Evolutionary conservation across 2,329 filamentous ascomycete genomes (phyloP), one percentile per base, ranked within the genome.

Genomic region (Tolypocladium nubicola): DNA sequence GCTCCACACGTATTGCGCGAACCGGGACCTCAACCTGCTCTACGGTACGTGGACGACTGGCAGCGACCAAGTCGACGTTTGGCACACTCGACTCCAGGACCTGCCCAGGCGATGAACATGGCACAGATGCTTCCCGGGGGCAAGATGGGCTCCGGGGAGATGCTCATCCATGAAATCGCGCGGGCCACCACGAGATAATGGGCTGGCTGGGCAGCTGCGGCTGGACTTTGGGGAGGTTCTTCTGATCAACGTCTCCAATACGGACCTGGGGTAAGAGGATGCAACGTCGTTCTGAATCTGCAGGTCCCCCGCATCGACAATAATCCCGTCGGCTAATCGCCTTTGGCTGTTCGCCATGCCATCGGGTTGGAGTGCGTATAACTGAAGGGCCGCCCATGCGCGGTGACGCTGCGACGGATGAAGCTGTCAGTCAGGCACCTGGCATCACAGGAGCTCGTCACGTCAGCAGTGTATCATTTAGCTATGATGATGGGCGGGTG

Each of bases 1-100:
- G 84, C 63, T 90, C 1, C 87, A 90, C 63, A 84, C 80, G 0
- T 90, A 89, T 66, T 75, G 75, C 9, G 79, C 85, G 3, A 78
- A 72, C 1, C 76, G 80, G 19, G 73, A 79, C 5, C 71, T 89
- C 1, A 77, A 78, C 14, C 73, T 89, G 3, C 71, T 90, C 3
- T 88, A 89, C 23, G 23, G 23, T 23, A 23, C 64, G 67, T 90
- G n/a, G 87, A 90, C 65, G 87, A 87, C 6, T 86, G 75, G 80
- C 81, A 2, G 87, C 85, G 0, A 87, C 77, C 1, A 90, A 90
- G 62, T 82, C 26, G 26, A 30, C 26, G 3, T 30, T 30, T 30
- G 26, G 26, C 26, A 30, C 5, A 4, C 26, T 30, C 26, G 26
- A 30, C 26, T 30, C 26, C 26, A 30, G 26, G 26, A 30, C 26